phyloP scores from a whole-genome alignment of 768 basidiomycete genomes.

The Daedaleopsis sinensis region DNA sequence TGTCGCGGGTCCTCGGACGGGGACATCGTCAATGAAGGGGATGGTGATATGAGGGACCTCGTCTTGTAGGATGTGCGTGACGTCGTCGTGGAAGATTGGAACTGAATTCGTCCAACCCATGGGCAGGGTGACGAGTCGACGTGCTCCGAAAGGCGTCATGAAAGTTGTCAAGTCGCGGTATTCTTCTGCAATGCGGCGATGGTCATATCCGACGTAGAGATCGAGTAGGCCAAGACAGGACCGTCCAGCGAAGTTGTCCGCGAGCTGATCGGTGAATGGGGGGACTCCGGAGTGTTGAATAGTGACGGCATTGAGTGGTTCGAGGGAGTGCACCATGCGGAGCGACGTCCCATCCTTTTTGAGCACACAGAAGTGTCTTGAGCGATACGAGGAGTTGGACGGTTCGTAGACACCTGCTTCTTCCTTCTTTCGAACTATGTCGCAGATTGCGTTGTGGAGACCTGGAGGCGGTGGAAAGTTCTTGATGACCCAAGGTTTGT shows the following conservation, averaged over 20 bases:
- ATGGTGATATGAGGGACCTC: slow-evolving; percentile 42
- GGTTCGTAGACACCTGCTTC: slow-evolving; percentile 43
- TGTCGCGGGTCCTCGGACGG: slow-evolving; percentile 36
- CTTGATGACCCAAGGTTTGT: slow-evolving; percentile 30
- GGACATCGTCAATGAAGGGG: slow-evolving; percentile 45
- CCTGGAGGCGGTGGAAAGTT: slow-evolving; percentile 32
- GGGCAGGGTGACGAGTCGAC: slow-evolving; percentile 36
- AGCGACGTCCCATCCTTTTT: slow-evolving; percentile 31
- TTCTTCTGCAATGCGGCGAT: slow-evolving; percentile 30
- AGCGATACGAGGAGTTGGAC: slow-evolving; percentile 40
- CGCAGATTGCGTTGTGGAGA: slow-evolving; percentile 31
- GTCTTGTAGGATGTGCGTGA: slow-evolving; percentile 20
- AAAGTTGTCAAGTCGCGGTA: slow-evolving; percentile 46
- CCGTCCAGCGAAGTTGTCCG: slow-evolving; percentile 18
- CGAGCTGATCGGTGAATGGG: slow-evolving; percentile 19
- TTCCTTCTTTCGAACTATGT: slow-evolving; percentile 39
- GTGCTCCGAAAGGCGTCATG: slow-evolving; percentile 38
- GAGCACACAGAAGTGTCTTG: slow-evolving; percentile 42
- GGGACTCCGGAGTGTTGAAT: slow-evolving; percentile 19
- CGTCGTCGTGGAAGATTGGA: slow-evolving; percentile 43
- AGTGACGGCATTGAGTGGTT: slow-evolving; percentile 28
- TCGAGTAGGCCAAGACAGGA: no score
- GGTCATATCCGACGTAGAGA: slow-evolving; percentile 38
- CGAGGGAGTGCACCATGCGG: slow-evolving; percentile 28
- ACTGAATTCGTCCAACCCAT: slow-evolving; percentile 48